Evolutionary conservation across 2,329 filamentous ascomycete genomes (phyloP).

Genomic region (Colletotrichum phormii): DNA sequence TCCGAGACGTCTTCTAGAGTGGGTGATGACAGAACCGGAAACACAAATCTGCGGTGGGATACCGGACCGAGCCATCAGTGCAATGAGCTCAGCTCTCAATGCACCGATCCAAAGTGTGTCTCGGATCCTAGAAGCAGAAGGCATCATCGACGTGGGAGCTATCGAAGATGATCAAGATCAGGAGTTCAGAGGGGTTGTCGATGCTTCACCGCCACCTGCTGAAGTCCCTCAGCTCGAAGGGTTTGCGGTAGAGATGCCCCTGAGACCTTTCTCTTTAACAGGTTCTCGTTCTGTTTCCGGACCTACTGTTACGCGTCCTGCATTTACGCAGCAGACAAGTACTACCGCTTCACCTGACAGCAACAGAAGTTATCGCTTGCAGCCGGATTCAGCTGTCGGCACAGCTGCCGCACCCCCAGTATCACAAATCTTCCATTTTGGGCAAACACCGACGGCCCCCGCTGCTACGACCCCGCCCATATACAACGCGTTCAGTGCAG

Average conservation of each 20-base stretch:
- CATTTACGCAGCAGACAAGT: neutral
- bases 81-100: neutral
- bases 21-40: constrained; percentile 48
- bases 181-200: neutral
- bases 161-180: neutral
- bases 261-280: neutral
- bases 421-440: neutral
- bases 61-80: neutral
- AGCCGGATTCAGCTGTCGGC: neutral
- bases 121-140: neutral
- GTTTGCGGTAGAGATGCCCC: neutral
- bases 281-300: neutral
- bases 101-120: neutral
- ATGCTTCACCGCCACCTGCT: neutral
- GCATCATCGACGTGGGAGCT: neutral
- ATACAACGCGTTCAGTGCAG: neutral
- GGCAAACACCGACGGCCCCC: neutral
- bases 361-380: neutral
- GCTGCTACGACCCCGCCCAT: neutral
- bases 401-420: no score
- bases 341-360: neutral
- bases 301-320: neutral
- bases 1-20: constrained; percentile 43
- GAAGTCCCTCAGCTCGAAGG: neutral
- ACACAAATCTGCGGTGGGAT: constrained; percentile 22